Evolutionary conservation across 2,329 filamentous ascomycete species (phyloP).

Genomic region (Fusarium decemcellulare): DNA sequence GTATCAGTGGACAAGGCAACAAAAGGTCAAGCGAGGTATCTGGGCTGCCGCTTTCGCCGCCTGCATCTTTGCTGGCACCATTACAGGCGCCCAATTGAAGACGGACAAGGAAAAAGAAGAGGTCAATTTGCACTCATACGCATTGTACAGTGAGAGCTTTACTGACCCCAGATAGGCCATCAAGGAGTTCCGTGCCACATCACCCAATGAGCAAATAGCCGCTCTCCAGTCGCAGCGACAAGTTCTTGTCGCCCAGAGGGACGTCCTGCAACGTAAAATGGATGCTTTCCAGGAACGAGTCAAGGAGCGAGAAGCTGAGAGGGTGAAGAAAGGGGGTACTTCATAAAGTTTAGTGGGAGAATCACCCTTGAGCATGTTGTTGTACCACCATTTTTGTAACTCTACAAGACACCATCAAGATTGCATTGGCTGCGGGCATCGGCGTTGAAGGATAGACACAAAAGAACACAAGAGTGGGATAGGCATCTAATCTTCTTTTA

Average conservation of each 20-base stretch:
- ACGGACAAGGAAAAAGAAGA: constrained; percentile 62
- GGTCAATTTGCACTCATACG: constrained; percentile 45
- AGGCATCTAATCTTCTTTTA: background rate
- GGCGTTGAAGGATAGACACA: constrained; percentile 25
- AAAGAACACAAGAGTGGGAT: background rate
- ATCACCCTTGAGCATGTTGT: background rate
- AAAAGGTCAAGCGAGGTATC: constrained; percentile 53
- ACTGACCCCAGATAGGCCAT: constrained; percentile 47
- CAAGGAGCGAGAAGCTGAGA: constrained; percentile 53
- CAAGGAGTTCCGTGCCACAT: constrained; percentile 55
- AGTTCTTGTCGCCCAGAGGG: constrained; percentile 55
- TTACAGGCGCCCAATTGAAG: constrained; percentile 66
- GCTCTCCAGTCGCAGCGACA: constrained; percentile 60
- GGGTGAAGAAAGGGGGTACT: constrained; percentile 35
- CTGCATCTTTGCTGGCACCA: constrained; percentile 61
- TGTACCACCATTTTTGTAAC: constrained; percentile 33
- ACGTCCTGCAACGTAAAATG: constrained; percentile 59
- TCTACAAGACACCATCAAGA: constrained; percentile 8
- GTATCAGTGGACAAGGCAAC: constrained; percentile 48
- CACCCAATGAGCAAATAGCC: constrained; percentile 60
- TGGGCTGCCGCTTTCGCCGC: constrained; percentile 62
- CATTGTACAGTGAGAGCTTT: background rate
- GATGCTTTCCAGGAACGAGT: constrained; percentile 57
- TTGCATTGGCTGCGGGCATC: constrained; percentile 10
- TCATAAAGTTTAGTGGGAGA: background rate